A percentile compares a stretch with the other conserved stretches of the same genome.
Conservation (phyloP, 2,329 filamentous ascomycete genomes). For the Alternaria triticina region DNA sequence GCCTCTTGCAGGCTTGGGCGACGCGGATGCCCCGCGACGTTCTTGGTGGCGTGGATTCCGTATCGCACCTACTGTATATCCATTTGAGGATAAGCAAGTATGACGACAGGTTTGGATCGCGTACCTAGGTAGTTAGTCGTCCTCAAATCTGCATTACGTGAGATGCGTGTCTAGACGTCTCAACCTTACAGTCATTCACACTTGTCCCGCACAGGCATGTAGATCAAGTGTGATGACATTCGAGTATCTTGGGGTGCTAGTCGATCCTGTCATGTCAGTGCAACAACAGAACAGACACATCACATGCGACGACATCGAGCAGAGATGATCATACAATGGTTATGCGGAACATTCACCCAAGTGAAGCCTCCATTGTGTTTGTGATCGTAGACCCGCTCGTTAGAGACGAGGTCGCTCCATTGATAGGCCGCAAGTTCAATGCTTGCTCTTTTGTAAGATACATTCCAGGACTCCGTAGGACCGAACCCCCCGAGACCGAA, state of each 20-base stretch:
- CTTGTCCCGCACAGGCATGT: background rate
- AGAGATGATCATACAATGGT: slow-evolving; percentile 59
- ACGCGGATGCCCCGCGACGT: background rate
- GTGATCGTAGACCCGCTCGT: slow-evolving; percentile 49
- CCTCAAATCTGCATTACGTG: background rate
- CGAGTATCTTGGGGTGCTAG: background rate
- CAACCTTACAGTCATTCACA: background rate
- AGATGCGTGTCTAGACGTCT: background rate
- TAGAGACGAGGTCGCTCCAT: slow-evolving; percentile 50
- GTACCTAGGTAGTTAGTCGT: background rate
- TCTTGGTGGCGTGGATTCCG: background rate
- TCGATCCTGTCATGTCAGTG: background rate
- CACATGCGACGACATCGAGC: slow-evolving; percentile 26
- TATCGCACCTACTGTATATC: background rate
- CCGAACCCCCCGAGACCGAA: slow-evolving; percentile 47
- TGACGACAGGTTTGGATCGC: background rate
- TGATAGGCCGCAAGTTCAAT: slow-evolving; percentile 54
- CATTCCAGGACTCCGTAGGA: slow-evolving; percentile 49
- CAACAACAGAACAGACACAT: slow-evolving; percentile 21
- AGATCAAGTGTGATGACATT: slow-evolving; percentile 3
- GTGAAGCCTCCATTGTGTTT: slow-evolving; percentile 65
- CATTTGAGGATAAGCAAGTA: background rate
- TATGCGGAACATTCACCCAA: slow-evolving; percentile 63
- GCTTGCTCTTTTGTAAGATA: slow-evolving; percentile 51
- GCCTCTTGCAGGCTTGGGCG: background rate